These are phyloP conservation scores for Candida pini DNA, from an alignment of 805 yeast species.

Conservation along the genomic window DNA sequence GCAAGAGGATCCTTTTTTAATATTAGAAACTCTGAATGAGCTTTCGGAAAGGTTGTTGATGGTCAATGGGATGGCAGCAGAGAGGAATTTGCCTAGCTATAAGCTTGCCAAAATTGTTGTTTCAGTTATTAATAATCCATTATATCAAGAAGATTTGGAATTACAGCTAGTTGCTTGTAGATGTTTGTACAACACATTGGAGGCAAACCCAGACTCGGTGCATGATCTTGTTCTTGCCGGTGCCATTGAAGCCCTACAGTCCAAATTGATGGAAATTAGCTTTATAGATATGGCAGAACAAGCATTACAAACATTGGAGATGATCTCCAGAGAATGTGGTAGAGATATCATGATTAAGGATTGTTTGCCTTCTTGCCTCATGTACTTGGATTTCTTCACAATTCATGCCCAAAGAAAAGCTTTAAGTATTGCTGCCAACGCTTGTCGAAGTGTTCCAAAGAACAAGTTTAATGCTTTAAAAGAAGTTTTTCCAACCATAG, in stretches of 20 bases:
- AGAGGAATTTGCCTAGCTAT: slow-evolving; percentile 56
- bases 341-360: slow-evolving; percentile 49
- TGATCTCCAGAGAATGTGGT: slow-evolving; percentile 53
- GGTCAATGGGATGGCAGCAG: slow-evolving; percentile 59
- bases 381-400: slow-evolving; percentile 82
- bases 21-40: slow-evolving; percentile 61
- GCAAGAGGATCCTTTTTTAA: slow-evolving; percentile 52
- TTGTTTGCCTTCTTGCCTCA: slow-evolving; percentile 60
- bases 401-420: slow-evolving; percentile 85
- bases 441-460: slow-evolving; percentile 45
- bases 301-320: slow-evolving; percentile 68
- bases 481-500: slow-evolving; percentile 54
- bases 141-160: slow-evolving; percentile 61
- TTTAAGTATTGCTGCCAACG: slow-evolving; percentile 62
- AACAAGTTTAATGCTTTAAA: slow-evolving; percentile 43
- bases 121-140: slow-evolving; percentile 50
- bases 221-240: slow-evolving; percentile 58
- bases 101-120: slow-evolving; percentile 51
- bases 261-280: slow-evolving; percentile 64
- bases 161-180: slow-evolving; percentile 80
- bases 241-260: slow-evolving; percentile 59
- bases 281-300: slow-evolving; percentile 93
- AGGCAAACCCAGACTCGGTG: slow-evolving; percentile 61
- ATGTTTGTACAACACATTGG: slow-evolving; percentile 75
- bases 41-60: slow-evolving; percentile 58